Base-by-base conservation (phyloP, 1,284 basidiomycete species). In the Melanopsichium pennsylvanicum region DNA sequence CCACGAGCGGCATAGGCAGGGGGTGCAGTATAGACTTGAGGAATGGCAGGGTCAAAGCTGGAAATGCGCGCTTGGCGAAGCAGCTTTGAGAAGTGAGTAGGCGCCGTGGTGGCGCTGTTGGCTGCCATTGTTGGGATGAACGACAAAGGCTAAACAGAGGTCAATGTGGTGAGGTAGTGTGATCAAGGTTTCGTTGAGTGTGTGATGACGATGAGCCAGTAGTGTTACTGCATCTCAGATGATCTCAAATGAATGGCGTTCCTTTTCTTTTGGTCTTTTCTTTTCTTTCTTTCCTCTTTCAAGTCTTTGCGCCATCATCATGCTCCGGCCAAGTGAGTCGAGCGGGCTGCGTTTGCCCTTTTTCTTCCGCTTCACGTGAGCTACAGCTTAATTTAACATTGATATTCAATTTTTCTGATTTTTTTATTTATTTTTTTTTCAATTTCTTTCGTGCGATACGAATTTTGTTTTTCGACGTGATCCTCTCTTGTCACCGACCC, bases 21-120 rank as follows among this genome's bases (percentile, higher is more conserved):
- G 1, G 78, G 75, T 2, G 76, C 60, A n/a, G 63, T 71, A 56
- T 78, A 78, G 25, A 78, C 69, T 42, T 77, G 78, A 0, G 49
- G 52, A 15, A 76, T 39, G 29, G 54, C 36, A 3, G 78, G 76
- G 47, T 78, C 74, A 41, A 70, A 77, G 32, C 59, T 57, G 22
- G 71, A 61, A 23, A 78, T 42, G 40, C 75, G 68, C 7, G 78
- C 61, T 32, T 59, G 55, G 36, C 66, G 66, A 26, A 79, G 63
- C 18, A 79, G 60, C 34, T 74, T 71, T 31, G 74, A 54, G 25
- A 79, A 51, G 8, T 70, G 57, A 9, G 69, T 62, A 15, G 74
- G 62, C 19, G 70, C 55, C 43, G 67, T 36, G 12, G 56, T 32
- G 54, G 49, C 47, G 35, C 2, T 50, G 51, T 57, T 51, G 45